These are phyloP conservation scores for Hypocrella siamensis DNA, from an alignment of 2,329 filamentous ascomycete genomes.

Conservation along the genomic window DNA sequence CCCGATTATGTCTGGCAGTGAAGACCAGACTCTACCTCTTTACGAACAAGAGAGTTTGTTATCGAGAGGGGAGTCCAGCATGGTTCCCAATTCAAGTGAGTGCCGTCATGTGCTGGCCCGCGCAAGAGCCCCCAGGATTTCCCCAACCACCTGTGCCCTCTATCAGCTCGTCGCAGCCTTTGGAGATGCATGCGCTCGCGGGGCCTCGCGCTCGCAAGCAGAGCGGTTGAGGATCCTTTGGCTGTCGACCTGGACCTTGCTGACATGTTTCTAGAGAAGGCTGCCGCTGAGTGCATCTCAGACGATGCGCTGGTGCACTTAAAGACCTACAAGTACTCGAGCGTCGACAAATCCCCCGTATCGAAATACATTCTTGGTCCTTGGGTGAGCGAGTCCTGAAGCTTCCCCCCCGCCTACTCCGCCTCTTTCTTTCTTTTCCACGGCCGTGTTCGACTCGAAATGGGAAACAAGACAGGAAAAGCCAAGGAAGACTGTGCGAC, in stretches of 20 bases:
- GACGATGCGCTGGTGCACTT: constrained; percentile 84
- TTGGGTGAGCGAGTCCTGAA: constrained; percentile 62
- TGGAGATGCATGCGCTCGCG: too few relatives aligned
- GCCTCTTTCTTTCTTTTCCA: neutral
- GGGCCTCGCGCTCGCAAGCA: too few relatives aligned
- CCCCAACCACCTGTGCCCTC: too few relatives aligned
- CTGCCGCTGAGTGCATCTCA: constrained; percentile 59
- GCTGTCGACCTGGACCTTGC: too few relatives aligned
- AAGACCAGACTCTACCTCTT: constrained; percentile 17
- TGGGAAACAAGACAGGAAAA: neutral
- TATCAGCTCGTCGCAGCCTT: too few relatives aligned
- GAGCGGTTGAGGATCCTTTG: too few relatives aligned
- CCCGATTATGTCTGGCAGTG: constrained; percentile 14
- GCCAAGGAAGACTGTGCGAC: neutral
- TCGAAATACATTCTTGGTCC: constrained; percentile 89
- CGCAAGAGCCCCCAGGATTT: too few relatives aligned
- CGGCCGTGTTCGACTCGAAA: neutral
- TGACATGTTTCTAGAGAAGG: constrained; percentile 23
- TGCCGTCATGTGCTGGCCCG: constrained; percentile 1
- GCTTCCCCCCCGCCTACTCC: constrained; percentile 2
- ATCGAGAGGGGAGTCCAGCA: constrained; percentile 12
- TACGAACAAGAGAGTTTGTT: constrained; percentile 12
- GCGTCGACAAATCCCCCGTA: constrained; percentile 86
- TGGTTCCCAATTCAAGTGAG: constrained; percentile 19
- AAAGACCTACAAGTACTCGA: constrained; percentile 93